These are phyloP conservation scores for Panus rudis DNA, from an alignment of 768 basidiomycete species.

Conservation along the genomic window DNA sequence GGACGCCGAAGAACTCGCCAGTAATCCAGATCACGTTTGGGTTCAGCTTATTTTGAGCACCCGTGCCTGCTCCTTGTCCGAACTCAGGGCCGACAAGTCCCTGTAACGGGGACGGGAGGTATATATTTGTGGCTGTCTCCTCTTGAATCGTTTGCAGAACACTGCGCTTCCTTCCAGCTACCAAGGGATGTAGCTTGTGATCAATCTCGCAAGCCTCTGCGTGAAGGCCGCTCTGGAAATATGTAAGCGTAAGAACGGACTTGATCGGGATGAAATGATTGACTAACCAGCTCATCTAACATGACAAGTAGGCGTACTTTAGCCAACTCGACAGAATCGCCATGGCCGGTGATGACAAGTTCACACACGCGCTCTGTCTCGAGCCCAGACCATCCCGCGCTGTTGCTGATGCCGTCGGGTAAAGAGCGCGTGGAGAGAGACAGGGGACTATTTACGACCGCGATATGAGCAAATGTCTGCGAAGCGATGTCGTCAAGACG, in stretches of 20 bases:
- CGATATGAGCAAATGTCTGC: slow-evolving; percentile 88
- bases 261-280: neutral
- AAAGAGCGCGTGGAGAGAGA: slow-evolving; percentile 69
- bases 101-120: slow-evolving; percentile 85
- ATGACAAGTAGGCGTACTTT: slow-evolving; percentile 87
- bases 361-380: slow-evolving; percentile 95
- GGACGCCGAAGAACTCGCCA: slow-evolving; percentile 94
- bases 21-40: slow-evolving; percentile 91
- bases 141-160: slow-evolving; percentile 90
- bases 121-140: slow-evolving; percentile 96
- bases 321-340: slow-evolving; percentile 87
- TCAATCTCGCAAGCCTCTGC: slow-evolving; percentile 91
- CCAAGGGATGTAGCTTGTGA: slow-evolving; percentile 86
- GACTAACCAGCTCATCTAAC: slow-evolving; percentile 86
- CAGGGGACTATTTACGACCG: slow-evolving; percentile 83
- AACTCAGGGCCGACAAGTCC: slow-evolving; percentile 73
- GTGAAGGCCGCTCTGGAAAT: slow-evolving; percentile 77
- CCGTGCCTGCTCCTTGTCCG: slow-evolving; percentile 28
- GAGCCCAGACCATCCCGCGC: slow-evolving; percentile 80
- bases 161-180: slow-evolving; percentile 83
- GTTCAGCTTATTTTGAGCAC: slow-evolving; percentile 40
- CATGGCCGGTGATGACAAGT: slow-evolving; percentile 81
- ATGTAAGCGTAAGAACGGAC: slow-evolving; percentile 4
- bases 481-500: slow-evolving; percentile 92
- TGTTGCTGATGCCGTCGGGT: slow-evolving; percentile 69